Evolutionary conservation across 2,329 filamentous ascomycete genomes (phyloP).

Genomic region (Aaosphaeria arxii): DNA sequence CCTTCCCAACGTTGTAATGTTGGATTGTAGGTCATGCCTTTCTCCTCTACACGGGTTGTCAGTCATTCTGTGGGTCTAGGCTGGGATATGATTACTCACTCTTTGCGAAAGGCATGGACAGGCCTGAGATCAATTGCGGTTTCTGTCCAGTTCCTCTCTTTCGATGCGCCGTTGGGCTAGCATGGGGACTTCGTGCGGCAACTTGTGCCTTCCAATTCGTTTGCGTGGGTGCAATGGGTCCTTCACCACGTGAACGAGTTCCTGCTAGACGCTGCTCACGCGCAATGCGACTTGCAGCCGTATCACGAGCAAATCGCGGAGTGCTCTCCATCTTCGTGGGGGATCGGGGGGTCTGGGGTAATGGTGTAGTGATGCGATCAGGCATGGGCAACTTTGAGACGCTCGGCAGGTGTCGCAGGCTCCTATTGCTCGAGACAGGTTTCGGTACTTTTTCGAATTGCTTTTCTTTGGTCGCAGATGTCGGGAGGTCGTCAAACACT

Average conservation of each 20-base stretch:
- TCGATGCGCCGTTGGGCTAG: slow-evolving; percentile 48
- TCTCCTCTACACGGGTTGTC: slow-evolving; percentile 59
- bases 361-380: slow-evolving; percentile 46
- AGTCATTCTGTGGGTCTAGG: background rate
- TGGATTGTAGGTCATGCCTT: slow-evolving; percentile 96
- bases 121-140: slow-evolving; percentile 84
- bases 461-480: slow-evolving; percentile 76
- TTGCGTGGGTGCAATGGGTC: slow-evolving; percentile 51
- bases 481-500: slow-evolving; percentile 90
- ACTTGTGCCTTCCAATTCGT: slow-evolving; percentile 61
- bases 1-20: slow-evolving; percentile 88
- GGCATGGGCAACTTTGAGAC: slow-evolving; percentile 40
- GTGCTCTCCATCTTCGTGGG: slow-evolving; percentile 51
- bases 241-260: slow-evolving; percentile 43
- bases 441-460: slow-evolving; percentile 79
- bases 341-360: slow-evolving; percentile 55
- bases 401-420: slow-evolving; percentile 51
- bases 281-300: slow-evolving; percentile 63
- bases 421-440: slow-evolving; percentile 65
- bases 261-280: slow-evolving; percentile 57
- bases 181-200: slow-evolving; percentile 49
- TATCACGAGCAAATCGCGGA: slow-evolving; percentile 65
- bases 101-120: slow-evolving; percentile 75
- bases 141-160: slow-evolving; percentile 60
- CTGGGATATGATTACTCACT: slow-evolving; percentile 54